Conservation (phyloP, 352 stramenopile genomes). For the Phytopythium mirpurense region DNA sequence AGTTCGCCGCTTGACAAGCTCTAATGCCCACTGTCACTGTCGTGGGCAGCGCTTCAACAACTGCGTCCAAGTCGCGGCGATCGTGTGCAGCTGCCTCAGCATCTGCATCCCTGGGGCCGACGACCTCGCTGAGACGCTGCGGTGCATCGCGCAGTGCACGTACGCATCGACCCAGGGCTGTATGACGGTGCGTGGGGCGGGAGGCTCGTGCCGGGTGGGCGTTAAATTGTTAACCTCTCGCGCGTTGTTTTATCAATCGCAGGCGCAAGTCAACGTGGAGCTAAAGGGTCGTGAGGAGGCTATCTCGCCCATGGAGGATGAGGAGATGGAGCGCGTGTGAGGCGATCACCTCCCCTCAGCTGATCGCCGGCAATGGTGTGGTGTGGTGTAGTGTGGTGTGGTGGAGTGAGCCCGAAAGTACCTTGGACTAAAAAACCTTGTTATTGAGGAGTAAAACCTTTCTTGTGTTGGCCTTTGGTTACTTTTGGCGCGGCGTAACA, state of each 20-base stretch:
- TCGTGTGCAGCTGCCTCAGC: slow-evolving; percentile 72
- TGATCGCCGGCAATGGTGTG: no score
- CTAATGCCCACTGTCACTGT: neutral
- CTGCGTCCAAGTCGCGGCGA: slow-evolving; percentile 81
- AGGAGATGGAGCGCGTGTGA: slow-evolving; percentile 70
- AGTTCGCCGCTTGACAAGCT: neutral
- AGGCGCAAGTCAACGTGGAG: slow-evolving; percentile 90
- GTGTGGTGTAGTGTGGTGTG: neutral
- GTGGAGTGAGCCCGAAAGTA: neutral
- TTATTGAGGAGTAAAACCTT: neutral
- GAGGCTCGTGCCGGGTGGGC: neutral
- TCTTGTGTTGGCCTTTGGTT: neutral
- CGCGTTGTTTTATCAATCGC: no score
- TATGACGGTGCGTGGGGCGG: slow-evolving; percentile 67
- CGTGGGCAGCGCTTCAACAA: slow-evolving; percentile 86
- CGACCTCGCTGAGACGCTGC: slow-evolving; percentile 77
- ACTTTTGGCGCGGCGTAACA: neutral
- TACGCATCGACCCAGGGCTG: slow-evolving; percentile 90
- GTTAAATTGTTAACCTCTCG: no score
- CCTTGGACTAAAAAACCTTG: neutral
- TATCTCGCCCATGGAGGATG: slow-evolving; percentile 29
- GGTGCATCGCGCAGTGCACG: slow-evolving; percentile 88
- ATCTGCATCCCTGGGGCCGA: slow-evolving; percentile 62
- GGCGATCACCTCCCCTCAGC: no score
- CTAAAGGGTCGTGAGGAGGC: slow-evolving; percentile 77